Evolutionary conservation across 2,329 filamentous ascomycete genomes (phyloP).

Genomic region (Nothophaeocryptopus gaeumannii): DNA sequence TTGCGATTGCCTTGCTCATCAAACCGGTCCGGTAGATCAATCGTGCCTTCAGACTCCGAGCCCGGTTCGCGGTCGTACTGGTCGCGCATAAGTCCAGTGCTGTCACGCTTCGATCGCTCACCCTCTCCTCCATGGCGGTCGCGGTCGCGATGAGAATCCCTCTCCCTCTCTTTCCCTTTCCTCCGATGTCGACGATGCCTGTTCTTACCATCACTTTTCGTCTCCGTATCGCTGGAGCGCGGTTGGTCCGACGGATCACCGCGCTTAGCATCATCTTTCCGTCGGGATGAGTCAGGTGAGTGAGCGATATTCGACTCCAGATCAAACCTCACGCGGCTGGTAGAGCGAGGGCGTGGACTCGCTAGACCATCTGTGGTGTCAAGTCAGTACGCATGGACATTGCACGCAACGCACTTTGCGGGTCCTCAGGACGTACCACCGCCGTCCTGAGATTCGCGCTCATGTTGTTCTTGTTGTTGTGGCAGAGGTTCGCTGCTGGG

Average conservation of each 20-base stretch:
- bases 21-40: conserved; percentile 38
- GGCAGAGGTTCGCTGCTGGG: conserved; percentile 15
- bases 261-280: conserved; percentile 24
- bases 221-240: conserved; percentile 20
- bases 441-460: conserved; percentile 30
- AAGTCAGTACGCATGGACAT: conserved; percentile 6
- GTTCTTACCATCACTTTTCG: conserved; percentile 19
- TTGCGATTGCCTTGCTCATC: conserved; percentile 36
- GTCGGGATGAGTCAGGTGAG: conserved; percentile 26
- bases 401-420: conserved; percentile 3
- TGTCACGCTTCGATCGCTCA: conserved; percentile 14
- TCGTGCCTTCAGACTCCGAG: conserved; percentile 32
- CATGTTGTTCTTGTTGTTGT: conserved; percentile 20
- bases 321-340: conserved; percentile 33
- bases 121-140: conserved; percentile 10
- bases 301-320: conserved; percentile 31
- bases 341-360: conserved; percentile 25
- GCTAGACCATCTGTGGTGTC: conserved; percentile 30
- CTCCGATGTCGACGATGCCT: conserved; percentile 18
- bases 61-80: conserved; percentile 26
- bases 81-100: conserved; percentile 25
- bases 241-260: conserved; percentile 20
- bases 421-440: conserved; percentile 25
- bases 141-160: conserved; percentile 10
- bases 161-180: conserved; percentile 20